Evolutionary conservation across 306 rosid genomes (phyloP).

Genomic region (Dryas drummondii): DNA sequence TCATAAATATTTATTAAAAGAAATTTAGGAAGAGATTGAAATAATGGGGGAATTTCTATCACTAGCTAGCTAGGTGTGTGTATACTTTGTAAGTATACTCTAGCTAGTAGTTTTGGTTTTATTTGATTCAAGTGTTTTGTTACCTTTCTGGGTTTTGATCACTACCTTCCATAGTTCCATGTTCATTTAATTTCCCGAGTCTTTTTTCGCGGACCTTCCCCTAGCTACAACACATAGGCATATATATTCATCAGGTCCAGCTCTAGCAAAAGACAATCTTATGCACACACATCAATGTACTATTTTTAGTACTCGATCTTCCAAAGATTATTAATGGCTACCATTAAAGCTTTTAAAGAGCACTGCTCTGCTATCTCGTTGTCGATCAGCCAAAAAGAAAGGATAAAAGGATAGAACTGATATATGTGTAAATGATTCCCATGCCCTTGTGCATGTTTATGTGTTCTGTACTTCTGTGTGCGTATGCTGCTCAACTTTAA

Average conservation of each 20-base stretch:
- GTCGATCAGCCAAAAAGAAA: background rate
- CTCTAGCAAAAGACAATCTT: slow-evolving; percentile 14
- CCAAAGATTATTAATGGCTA: background rate
- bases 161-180: too few species aligned
- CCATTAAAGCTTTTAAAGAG: slow-evolving; percentile 4
- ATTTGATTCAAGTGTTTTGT: too few species aligned
- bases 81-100: background rate
- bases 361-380: background rate
- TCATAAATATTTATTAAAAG: too few species aligned
- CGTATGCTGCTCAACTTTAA: background rate
- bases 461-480: background rate
- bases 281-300: slow-evolving; percentile 32
- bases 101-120: too few species aligned
- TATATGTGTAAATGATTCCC: too few species aligned
- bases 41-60: too few species aligned
- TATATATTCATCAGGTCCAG: background rate
- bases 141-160: too few species aligned
- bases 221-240: too few species aligned
- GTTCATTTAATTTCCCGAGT: too few species aligned
- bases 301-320: background rate
- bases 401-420: background rate
- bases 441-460: background rate
- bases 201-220: too few species aligned
- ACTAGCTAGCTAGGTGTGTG: too few species aligned
- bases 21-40: too few species aligned